A percentile compares a stretch with the other conserved stretches of the same genome.
Conservation (phyloP, 1,284 basidiomycete genomes). For the Trichosporon faecale region DNA sequence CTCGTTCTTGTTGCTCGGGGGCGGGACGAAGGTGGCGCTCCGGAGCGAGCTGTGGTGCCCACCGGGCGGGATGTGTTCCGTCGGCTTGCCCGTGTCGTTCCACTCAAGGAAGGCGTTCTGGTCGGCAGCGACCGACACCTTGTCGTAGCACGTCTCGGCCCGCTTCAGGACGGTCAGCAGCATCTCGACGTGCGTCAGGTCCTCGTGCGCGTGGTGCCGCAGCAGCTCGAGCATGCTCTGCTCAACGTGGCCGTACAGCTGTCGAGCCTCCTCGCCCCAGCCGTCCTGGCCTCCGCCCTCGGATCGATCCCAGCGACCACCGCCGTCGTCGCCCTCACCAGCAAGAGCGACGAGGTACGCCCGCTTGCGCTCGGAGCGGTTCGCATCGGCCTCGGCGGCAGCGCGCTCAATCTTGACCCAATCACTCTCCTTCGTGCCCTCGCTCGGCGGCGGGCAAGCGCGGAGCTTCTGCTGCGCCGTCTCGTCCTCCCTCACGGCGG, state of each 20-base stretch:
- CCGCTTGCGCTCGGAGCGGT: conserved; percentile 23
- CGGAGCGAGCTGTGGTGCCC: conserved; percentile 6
- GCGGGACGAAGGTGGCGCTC: conserved; percentile 12
- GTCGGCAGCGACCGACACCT: conserved; percentile 19
- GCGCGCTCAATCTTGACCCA: conserved; percentile 23
- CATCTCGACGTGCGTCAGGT: conserved; percentile 20
- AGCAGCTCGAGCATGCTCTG: conserved; percentile 22
- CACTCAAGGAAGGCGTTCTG: conserved; percentile 38
- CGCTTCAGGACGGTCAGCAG: conserved; percentile 21
- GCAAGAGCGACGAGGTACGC: conserved; percentile 25
- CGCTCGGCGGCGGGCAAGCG: conserved; percentile 14
- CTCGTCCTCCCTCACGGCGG: conserved; percentile 19
- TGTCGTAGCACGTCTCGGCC: conserved; percentile 17
- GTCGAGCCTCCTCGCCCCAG: conserved; percentile 29
- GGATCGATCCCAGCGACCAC: conserved; percentile 18
- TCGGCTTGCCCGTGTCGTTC: conserved; percentile 12
- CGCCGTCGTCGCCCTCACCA: conserved; percentile 25
- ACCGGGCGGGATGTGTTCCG: neutral
- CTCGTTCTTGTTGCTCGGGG: conserved; percentile 16
- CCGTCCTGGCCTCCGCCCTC: conserved; percentile 26
- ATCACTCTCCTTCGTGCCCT: conserved; percentile 14
- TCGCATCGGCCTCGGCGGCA: conserved; percentile 19
- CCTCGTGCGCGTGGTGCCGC: conserved; percentile 27
- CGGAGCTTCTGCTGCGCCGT: conserved; percentile 17
- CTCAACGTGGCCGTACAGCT: conserved; percentile 26